These are phyloP conservation scores for Coniella lustricola DNA, from an alignment of 2,329 filamentous ascomycete genomes.

Conservation along the genomic window DNA sequence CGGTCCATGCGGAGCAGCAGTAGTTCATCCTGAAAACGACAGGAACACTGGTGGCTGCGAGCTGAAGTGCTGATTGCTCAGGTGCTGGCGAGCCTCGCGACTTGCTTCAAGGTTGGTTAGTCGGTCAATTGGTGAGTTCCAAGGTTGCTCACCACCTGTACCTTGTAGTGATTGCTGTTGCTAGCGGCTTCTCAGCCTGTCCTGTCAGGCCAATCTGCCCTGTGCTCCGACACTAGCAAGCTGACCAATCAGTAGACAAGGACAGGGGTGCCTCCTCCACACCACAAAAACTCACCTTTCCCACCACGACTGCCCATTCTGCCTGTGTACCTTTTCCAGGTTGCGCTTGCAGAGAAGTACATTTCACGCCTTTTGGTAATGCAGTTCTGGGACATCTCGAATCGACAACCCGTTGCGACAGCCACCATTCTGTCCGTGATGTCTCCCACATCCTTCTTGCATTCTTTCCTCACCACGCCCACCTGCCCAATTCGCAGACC, in stretches of 20 bases:
- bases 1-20: no score
- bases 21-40: no score
- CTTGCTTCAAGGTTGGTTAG: background rate
- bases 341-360: no score
- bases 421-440: background rate
- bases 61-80: background rate
- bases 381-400: no score
- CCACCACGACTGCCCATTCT: background rate
- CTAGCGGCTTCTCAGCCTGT: no score
- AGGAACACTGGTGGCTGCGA: no score
- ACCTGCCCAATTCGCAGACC: slow-evolving; percentile 1
- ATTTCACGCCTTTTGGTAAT: no score
- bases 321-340: background rate
- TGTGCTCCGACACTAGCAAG: background rate
- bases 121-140: no score
- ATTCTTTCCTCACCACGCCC: background rate
- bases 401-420: background rate
- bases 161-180: no score
- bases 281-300: slow-evolving; percentile 5
- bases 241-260: background rate
- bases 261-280: background rate
- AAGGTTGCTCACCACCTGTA: no score
- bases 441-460: background rate
- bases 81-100: no score
- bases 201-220: no score